phyloP scores from a whole-genome alignment of 306 rosid species.

The Pueraria montana region DNA sequence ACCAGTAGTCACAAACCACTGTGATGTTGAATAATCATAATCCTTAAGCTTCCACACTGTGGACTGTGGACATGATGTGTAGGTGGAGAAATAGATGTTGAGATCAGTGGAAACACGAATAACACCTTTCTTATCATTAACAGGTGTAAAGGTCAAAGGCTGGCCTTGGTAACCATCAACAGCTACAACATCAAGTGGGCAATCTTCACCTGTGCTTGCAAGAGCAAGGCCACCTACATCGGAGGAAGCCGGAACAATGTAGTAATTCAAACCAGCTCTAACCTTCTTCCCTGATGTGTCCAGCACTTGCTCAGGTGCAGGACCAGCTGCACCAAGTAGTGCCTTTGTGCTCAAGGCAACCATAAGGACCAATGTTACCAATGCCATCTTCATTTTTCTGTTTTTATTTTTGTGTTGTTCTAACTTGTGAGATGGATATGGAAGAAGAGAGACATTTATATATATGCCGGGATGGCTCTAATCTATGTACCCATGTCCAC shows the following conservation, averaged over 20 bases:
- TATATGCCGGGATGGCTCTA: conserved; percentile 2
- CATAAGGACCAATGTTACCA: conserved; percentile 18
- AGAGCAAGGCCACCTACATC: conserved; percentile 1
- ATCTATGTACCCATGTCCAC: background rate
- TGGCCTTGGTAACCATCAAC: background rate
- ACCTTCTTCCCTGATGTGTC: conserved; percentile 46
- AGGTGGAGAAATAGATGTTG: conserved; percentile 41
- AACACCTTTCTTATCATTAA: conserved; percentile 22
- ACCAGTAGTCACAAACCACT: background rate
- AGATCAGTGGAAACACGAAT: conserved; percentile 33
- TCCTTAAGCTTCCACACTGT: conserved; percentile 28
- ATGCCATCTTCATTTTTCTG: conserved; percentile 10
- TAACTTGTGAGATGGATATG: background rate
- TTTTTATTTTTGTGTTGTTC: background rate
- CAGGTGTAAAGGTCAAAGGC: background rate
- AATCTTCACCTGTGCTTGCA: background rate
- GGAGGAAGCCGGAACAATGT: conserved; percentile 1
- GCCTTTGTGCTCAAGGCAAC: conserved; percentile 30
- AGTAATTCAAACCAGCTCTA: conserved; percentile 27
- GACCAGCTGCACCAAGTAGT: background rate
- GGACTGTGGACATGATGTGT: conserved; percentile 32
- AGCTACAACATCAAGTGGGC: conserved; percentile 31
- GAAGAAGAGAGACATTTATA: background rate
- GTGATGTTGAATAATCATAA: background rate
- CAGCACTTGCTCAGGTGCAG: conserved; percentile 42